Base-by-base conservation (phyloP, 345 rosid genomes). In the Salix brachista region DNA sequence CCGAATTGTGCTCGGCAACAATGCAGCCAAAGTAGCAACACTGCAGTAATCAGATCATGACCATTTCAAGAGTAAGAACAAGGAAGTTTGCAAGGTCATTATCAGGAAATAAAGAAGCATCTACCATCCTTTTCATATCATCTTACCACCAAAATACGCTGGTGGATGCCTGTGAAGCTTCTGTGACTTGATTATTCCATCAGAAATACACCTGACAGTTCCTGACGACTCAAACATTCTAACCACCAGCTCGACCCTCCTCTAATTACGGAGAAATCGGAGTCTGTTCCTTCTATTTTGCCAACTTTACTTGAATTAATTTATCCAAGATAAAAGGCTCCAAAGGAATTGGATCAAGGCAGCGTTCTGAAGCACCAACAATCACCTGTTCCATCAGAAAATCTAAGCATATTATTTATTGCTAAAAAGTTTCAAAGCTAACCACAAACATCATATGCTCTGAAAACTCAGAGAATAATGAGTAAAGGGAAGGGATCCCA, bases 241-340 rank as follows among this genome's bases (percentile, higher is more conserved):
- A n/a, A 60, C 42, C 26, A 18, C 65, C 25, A 41, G 16, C 54
- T 52, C 21, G 42, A 58, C 8, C 46, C 23, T 42, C 44, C 66
- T 14, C 41, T 13, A 48, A 2, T 62, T 72, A 44, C 0, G 30
- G 25, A 48, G 73, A 30, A 42, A 67, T 17, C 73, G 66, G 82
- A 83, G 54, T 84, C 76, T 75, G 88, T 44, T 88, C 91, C 78
- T 77, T 87, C 3, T 83, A 75, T 87, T 91, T 92, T 44, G 88
- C 90, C 73, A 91, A 81, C 84, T 93, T 96, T 41, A 91, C 93
- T 82, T 91, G 98, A 83, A 96, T 88, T 65, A 96, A 97, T 87
- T 89, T 91, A 83, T 93, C 98, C 92, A 96, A 78, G 62, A 96
- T 93, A 25, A 98, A 92, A 74, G 94, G 97, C 86, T 96, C 99